Evolutionary conservation across 2,329 filamentous ascomycete genomes (phyloP).

Genomic region (Sphaerulina populicola): DNA sequence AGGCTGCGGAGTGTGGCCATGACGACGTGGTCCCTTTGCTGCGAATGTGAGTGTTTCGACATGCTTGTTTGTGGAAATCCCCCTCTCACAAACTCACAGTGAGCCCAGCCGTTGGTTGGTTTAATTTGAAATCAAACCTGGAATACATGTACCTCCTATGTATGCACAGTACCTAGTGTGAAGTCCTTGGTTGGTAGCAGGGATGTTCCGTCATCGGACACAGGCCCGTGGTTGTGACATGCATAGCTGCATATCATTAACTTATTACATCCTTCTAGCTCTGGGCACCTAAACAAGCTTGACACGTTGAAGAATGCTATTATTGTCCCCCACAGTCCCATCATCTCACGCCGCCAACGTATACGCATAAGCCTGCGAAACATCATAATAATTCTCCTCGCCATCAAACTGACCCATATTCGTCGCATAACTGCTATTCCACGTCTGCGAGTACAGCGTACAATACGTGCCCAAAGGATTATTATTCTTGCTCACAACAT

Average conservation of each 20-base stretch:
- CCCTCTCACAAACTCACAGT: neutral
- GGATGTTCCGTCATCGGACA: neutral
- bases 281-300: too few species aligned
- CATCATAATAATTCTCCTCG: slow-evolving; percentile 14
- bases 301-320: too few species aligned
- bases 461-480: slow-evolving; percentile 35
- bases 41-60: neutral
- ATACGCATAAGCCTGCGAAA: slow-evolving; percentile 15
- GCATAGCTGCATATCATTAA: neutral
- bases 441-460: slow-evolving; percentile 30
- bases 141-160: too few species aligned
- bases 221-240: neutral
- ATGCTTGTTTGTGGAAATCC: neutral
- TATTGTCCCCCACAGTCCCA: neutral
- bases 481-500: slow-evolving; percentile 35
- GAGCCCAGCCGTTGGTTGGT: too few species aligned
- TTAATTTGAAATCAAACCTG: neutral
- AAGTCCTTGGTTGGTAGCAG: neutral
- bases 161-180: too few species aligned
- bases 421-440: slow-evolving; percentile 19
- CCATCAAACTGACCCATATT: slow-evolving; percentile 19
- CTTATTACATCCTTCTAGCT: too few species aligned
- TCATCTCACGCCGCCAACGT: slow-evolving; percentile 7
- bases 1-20: neutral
- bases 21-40: neutral